A percentile compares a stretch with the other conserved stretches of the same genome.
Evolutionary conservation across 345 rosid genomes (phyloP).

Genomic region (Linum lewisii): DNA sequence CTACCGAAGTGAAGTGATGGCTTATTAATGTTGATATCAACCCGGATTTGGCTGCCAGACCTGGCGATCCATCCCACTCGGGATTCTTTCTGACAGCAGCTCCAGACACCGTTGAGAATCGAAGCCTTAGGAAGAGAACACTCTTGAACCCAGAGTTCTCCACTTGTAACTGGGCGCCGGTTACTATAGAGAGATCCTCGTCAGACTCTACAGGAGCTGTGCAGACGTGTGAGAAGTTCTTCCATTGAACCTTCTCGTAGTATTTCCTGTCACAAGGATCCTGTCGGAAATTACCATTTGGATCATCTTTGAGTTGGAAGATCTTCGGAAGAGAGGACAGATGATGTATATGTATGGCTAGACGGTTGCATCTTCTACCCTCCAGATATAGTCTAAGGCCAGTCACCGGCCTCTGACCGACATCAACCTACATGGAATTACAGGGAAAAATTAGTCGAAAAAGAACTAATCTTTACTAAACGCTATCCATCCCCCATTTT

Average conservation of each 20-base stretch:
- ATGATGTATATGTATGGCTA: conserved; percentile 88
- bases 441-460: neutral
- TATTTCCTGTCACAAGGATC: conserved; percentile 56
- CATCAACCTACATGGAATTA: conserved; percentile 59
- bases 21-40: conserved; percentile 83
- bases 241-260: conserved; percentile 90
- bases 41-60: conserved; percentile 66
- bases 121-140: conserved; percentile 71
- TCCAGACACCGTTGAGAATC: conserved; percentile 61
- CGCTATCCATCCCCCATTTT: neutral
- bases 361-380: conserved; percentile 73
- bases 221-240: conserved; percentile 87
- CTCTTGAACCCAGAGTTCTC: conserved; percentile 79
- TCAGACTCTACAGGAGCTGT: conserved; percentile 83
- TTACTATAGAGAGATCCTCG: conserved; percentile 68
- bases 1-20: conserved; percentile 71
- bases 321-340: conserved; percentile 89
- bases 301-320: conserved; percentile 70
- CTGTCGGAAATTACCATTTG: conserved; percentile 31
- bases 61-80: conserved; percentile 90
- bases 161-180: conserved; percentile 84
- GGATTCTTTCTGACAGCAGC: conserved; percentile 44
- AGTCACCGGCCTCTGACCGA: conserved; percentile 87
- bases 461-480: neutral
- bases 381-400: conserved; percentile 94